Evolutionary conservation across 257 asterid species (phyloP).

Genomic region (Schizonepeta tenuifolia): DNA sequence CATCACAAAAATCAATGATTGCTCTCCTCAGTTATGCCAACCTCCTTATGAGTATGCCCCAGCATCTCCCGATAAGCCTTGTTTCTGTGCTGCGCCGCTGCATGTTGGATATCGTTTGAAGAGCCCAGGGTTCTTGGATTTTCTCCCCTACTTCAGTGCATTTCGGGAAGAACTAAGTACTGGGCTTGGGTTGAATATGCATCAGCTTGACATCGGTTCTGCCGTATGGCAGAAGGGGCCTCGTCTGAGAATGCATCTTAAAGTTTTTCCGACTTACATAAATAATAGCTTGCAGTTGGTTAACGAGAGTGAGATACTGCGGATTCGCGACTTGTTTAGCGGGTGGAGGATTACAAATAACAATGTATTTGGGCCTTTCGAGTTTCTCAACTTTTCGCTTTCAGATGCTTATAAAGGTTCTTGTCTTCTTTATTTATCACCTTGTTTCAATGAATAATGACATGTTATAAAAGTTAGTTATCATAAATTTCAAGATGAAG

Average conservation of each 20-base stretch:
- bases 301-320: slow-evolving; percentile 60
- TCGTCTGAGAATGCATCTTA: slow-evolving; percentile 71
- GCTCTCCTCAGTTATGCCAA: slow-evolving; percentile 61
- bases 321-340: slow-evolving; percentile 63
- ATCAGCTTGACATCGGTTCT: slow-evolving; percentile 64
- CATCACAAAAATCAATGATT: slow-evolving; percentile 38
- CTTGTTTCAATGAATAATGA: not conserved
- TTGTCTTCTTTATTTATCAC: slow-evolving; percentile 31
- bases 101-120: slow-evolving; percentile 81
- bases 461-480: not conserved
- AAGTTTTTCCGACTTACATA: slow-evolving; percentile 57
- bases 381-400: slow-evolving; percentile 80
- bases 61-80: slow-evolving; percentile 46
- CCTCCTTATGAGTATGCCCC: slow-evolving; percentile 63
- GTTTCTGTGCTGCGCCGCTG: slow-evolving; percentile 86
- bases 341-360: slow-evolving; percentile 74
- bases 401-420: slow-evolving; percentile 60
- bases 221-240: slow-evolving; percentile 72
- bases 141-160: slow-evolving; percentile 48
- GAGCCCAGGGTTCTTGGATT: slow-evolving; percentile 81
- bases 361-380: slow-evolving; percentile 79
- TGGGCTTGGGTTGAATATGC: slow-evolving; percentile 54
- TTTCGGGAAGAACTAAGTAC: slow-evolving; percentile 54
- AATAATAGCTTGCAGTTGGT: slow-evolving; percentile 37
- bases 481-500: not conserved